Evolutionary conservation across 2,329 filamentous ascomycete species (phyloP), one percentile per base, ranked within the genome.

Genomic region (Ophiostoma perfectum): DNA sequence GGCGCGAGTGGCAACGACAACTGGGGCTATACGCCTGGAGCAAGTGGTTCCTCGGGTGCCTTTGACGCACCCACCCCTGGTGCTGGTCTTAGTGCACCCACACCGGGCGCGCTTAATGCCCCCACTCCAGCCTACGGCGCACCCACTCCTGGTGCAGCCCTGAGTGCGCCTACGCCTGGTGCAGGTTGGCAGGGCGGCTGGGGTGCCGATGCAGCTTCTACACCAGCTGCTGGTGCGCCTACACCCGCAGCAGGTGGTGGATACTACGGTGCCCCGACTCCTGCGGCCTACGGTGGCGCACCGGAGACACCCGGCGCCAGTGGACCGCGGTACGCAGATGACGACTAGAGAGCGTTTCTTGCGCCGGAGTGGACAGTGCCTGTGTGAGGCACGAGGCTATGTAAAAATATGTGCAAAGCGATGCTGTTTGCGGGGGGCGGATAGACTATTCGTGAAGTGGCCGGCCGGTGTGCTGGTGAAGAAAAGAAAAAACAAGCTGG

Each of bases 41-140:
- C 16, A 9, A 62, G 36, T 41, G 60, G 60, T 4, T 42, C 60
- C 3, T 47, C 60, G 42, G 36, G 39, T 39, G 39, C 81, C 0
- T 92, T 90, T 73, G 91, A 94, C 73, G 89, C 88, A 4, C 89
- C 88, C 2, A 90, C 88, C 0, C 88, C 88, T 0, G 87, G 86
- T 18, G 84, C 80, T 7, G 81, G 80, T 12, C 79, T 87, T 6
- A 81, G 84, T 36, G 86, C 86, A 7, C 86, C 87, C 4, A 89
- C 86, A 5, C 86, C 86, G 0, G 86, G 83, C 64, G 84, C 84
- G 0, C 77, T 88, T 74, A 86, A 85, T 73, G 90, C 90, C 3
- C 90, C 90, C 0, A 93, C 90, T 0, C 90, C 89, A 2, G 88
- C 86, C 6, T 86, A 68, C 55, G 60, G 63, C n/a, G 87, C 87